Evolutionary conservation across 345 rosid genomes (phyloP).

Genomic region (Populus pruinosa): DNA sequence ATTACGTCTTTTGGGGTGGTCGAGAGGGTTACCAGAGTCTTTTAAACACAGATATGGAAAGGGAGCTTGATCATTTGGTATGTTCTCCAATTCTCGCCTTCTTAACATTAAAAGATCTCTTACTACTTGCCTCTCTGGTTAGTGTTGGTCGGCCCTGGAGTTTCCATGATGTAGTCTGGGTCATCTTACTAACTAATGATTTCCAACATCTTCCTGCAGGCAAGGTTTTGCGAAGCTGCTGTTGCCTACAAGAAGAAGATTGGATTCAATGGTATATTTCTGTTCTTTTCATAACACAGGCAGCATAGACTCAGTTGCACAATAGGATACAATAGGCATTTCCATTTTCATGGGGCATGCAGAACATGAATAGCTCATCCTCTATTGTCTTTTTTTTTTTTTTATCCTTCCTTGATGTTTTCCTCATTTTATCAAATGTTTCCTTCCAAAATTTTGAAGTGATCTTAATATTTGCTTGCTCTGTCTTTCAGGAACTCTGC

Average conservation of each 20-base stretch:
- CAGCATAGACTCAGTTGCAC: neutral
- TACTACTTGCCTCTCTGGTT: neutral
- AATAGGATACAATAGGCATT: neutral
- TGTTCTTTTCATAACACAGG: neutral
- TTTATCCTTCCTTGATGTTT: neutral
- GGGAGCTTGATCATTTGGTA: conserved; percentile 88
- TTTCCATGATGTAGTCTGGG: neutral
- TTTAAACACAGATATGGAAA: conserved; percentile 93
- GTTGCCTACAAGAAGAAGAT: conserved; percentile 91
- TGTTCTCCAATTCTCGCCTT: neutral
- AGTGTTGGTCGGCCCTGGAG: neutral
- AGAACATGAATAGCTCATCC: neutral
- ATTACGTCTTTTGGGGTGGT: conserved; percentile 98
- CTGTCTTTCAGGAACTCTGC: conserved; percentile 56
- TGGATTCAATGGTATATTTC: conserved; percentile 75
- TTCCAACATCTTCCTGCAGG: conserved; percentile 35
- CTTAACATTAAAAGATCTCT: neutral
- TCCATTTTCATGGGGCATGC: neutral
- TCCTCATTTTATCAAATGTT: neutral
- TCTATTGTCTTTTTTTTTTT: neutral
- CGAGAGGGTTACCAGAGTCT: conserved; percentile 97
- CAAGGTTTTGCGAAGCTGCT: conserved; percentile 78
- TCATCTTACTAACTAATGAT: neutral
- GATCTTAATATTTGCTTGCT: neutral
- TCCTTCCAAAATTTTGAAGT: conserved; percentile 3